These are phyloP conservation scores for Penicillium paradoxum DNA, from an alignment of 495 filamentous ascomycete genomes.

Conservation along the genomic window DNA sequence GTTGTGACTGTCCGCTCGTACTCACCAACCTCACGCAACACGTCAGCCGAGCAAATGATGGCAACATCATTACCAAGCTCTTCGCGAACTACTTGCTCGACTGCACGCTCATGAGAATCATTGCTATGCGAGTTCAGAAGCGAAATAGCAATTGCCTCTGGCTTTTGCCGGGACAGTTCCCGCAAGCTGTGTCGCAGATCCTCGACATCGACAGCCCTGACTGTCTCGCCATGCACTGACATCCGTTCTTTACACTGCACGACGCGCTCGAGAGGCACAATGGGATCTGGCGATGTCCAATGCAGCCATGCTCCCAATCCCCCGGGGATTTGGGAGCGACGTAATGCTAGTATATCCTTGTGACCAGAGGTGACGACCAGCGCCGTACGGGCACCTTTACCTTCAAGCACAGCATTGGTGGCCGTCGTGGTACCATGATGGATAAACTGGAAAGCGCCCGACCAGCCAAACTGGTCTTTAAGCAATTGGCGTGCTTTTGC, in stretches of 20 bases:
- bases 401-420: slow-evolving; percentile 40
- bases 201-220: slow-evolving; percentile 37
- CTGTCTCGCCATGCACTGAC: slow-evolving; percentile 38
- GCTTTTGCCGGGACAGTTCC: slow-evolving; percentile 27
- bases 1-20: slow-evolving; percentile 50
- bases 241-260: slow-evolving; percentile 46
- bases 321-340: slow-evolving; percentile 47
- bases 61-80: slow-evolving; percentile 36
- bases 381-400: slow-evolving; percentile 38
- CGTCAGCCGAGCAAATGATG: slow-evolving; percentile 42
- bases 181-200: slow-evolving; percentile 28
- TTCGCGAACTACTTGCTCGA: slow-evolving; percentile 29
- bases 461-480: slow-evolving; percentile 19
- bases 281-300: slow-evolving; percentile 43
- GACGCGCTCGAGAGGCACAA: slow-evolving; percentile 46
- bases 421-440: slow-evolving; percentile 40
- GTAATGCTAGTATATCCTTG: slow-evolving; percentile 37
- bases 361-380: slow-evolving; percentile 39
- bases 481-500: slow-evolving; percentile 31
- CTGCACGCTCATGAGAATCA: slow-evolving; percentile 35
- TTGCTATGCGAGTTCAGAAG: slow-evolving; percentile 47
- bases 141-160: slow-evolving; percentile 44
- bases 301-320: slow-evolving; percentile 46
- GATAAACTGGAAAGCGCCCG: slow-evolving; percentile 32
- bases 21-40: slow-evolving; percentile 46